Evolutionary conservation across 2,329 filamentous ascomycete species (phyloP).

Genomic region (Colletotrichum sp.): DNA sequence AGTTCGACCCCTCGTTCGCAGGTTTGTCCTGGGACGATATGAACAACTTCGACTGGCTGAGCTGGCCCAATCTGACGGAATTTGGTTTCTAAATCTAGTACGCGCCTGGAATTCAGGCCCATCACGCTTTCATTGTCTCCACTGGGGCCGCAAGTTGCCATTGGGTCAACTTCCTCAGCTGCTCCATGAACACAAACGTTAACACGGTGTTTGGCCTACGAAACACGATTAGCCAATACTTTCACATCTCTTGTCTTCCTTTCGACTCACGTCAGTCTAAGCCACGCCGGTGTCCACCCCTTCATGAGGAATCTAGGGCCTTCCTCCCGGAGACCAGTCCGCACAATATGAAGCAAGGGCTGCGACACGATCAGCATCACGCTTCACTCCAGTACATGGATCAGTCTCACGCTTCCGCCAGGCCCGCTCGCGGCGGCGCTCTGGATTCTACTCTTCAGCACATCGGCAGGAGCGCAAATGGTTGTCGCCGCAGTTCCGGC

Average conservation of each 20-base stretch:
- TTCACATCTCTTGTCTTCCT: slow-evolving; percentile 14
- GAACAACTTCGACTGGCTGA: slow-evolving; percentile 62
- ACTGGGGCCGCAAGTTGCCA: slow-evolving; percentile 12
- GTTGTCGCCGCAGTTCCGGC: slow-evolving; percentile 53
- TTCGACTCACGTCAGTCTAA: slow-evolving; percentile 41
- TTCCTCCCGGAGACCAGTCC: slow-evolving; percentile 39
- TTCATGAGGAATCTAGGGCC: slow-evolving; percentile 49
- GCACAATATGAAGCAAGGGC: slow-evolving; percentile 38
- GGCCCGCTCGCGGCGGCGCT: slow-evolving; percentile 27
- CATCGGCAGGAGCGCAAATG: slow-evolving; percentile 49
- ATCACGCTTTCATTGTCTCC: slow-evolving; percentile 15
- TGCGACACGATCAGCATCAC: slow-evolving; percentile 5
- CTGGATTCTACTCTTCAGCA: slow-evolving; percentile 49
- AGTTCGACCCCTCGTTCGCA: slow-evolving; percentile 59
- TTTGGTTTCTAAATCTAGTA: slow-evolving; percentile 32
- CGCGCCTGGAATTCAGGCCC: not conserved
- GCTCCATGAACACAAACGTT: slow-evolving; percentile 52
- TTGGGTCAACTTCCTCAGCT: slow-evolving; percentile 38
- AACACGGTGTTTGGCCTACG: slow-evolving; percentile 47
- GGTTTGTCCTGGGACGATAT: slow-evolving; percentile 65
- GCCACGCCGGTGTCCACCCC: slow-evolving; percentile 51
- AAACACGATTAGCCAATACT: slow-evolving; percentile 4
- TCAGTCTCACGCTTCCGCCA: slow-evolving; percentile 8
- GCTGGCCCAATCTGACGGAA: slow-evolving; percentile 49
- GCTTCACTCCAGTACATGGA: not conserved